Evolutionary conservation across 1,139 yeast genomes (phyloP).

Genomic region (Protomyces inundatus): DNA sequence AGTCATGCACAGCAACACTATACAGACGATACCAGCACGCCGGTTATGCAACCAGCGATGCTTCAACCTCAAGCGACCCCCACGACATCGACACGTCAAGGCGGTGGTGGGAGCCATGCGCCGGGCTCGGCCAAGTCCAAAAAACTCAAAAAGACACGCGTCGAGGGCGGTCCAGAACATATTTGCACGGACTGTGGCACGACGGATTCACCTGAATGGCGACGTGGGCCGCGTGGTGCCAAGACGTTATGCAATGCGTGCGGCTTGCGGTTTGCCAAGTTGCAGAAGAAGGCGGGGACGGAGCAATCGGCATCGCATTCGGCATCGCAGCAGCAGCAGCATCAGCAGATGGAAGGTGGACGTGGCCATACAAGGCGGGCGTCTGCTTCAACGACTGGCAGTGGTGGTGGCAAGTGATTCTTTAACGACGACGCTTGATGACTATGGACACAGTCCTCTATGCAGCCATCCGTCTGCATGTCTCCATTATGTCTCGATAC

Average conservation of each 20-base stretch:
- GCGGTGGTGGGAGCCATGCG: no score
- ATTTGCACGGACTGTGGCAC: conserved; percentile 51
- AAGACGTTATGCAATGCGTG: conserved; percentile 63
- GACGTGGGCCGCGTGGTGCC: conserved; percentile 62
- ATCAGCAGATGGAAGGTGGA: neutral
- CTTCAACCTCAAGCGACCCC: no score
- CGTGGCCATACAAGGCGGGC: neutral
- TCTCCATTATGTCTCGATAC: no score
- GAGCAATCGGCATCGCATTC: neutral
- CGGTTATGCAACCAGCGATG: no score
- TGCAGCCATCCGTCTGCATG: no score
- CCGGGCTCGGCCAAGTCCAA: neutral
- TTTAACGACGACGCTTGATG: no score
- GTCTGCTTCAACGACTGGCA: neutral
- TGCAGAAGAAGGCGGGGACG: conserved; percentile 35
- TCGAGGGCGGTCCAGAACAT: conserved; percentile 28
- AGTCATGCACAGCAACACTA: no score
- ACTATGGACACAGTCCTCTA: no score
- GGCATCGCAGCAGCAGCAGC: neutral
- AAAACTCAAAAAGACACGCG: conserved; percentile 20
- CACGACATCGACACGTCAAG: no score
- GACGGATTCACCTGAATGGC: conserved; percentile 63
- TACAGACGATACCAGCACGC: no score
- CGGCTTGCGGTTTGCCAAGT: conserved; percentile 52
- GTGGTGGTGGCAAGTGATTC: no score